These are phyloP conservation scores for Austroboletus eburneus DNA, from an alignment of 768 basidiomycete species.

Conservation along the genomic window DNA sequence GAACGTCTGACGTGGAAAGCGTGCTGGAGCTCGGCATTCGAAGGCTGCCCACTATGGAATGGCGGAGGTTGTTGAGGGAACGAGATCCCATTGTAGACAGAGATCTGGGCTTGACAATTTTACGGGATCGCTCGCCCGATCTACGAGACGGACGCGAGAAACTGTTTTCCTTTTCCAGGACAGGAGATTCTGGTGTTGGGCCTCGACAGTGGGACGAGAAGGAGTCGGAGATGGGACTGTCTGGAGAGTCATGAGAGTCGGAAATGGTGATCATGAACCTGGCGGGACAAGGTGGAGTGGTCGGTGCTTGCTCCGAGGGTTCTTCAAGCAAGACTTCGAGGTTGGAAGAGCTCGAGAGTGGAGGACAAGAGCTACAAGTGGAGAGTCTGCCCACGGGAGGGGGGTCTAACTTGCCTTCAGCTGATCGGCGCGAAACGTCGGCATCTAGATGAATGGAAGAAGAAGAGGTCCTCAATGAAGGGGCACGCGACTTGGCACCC, in stretches of 20 bases:
- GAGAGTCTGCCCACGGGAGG: slow-evolving; percentile 18
- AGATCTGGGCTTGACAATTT: background rate
- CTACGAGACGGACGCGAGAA: slow-evolving; percentile 20
- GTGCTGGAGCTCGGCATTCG: slow-evolving; percentile 15
- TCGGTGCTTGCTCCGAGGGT: slow-evolving; percentile 16
- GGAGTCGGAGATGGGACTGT: slow-evolving; percentile 24
- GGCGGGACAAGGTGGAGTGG: slow-evolving; percentile 1
- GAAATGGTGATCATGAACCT: slow-evolving; percentile 20
- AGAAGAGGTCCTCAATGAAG: slow-evolving; percentile 1
- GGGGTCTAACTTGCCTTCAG: slow-evolving; percentile 14
- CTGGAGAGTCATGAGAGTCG: slow-evolving; percentile 7
- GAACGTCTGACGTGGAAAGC: slow-evolving; percentile 17
- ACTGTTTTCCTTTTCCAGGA: slow-evolving; percentile 14
- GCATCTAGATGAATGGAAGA: slow-evolving; percentile 2
- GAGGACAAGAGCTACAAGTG: slow-evolving; percentile 17
- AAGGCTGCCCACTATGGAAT: slow-evolving; percentile 38
- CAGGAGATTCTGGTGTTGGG: slow-evolving; percentile 3
- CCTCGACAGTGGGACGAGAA: slow-evolving; percentile 22
- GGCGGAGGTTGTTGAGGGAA: slow-evolving; percentile 43
- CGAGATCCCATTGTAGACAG: slow-evolving; percentile 31
- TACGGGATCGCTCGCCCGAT: slow-evolving; percentile 13
- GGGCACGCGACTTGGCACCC: too few species aligned
- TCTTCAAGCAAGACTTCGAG: slow-evolving; percentile 31
- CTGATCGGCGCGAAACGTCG: slow-evolving; percentile 1
- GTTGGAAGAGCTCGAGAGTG: slow-evolving; percentile 21